Base-by-base conservation (phyloP, 208 protist species). In the Porcisia hertigi region DNA sequence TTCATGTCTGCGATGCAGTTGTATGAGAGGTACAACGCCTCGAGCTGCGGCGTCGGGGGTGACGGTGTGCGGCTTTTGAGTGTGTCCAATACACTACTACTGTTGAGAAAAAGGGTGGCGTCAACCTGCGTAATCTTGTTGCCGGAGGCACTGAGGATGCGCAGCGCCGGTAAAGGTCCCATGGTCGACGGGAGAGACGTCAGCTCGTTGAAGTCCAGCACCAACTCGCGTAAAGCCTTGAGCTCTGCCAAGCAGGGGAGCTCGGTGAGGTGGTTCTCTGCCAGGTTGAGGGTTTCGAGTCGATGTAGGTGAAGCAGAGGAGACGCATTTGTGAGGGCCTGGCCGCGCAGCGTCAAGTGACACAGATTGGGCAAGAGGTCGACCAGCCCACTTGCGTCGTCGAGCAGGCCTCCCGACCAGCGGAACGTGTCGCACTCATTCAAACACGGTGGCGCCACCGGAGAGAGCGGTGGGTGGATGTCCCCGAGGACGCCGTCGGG, bases 1-100 rank as follows among this genome's bases (percentile, higher is more conserved):
- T 89, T 90, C 58, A 96, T 81, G 18, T 84, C 75, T 4, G 66
- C 55, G 55, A 98, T 77, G 55, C 49, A 30, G 83, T 99, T 99
- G 79, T 94, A 90, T 4, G 88, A 85, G 52, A 97, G 66, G 82
- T 98, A 97, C 55, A 98, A 81, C 76, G 93, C 92, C 69, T 92
- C 88, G 20, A 98, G 82, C 60, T 74, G 75, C 23, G 70, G 70
- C 1, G 58, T 23, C 18, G 43, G 6, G 7, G 39, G 2, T 39
- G 30, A 16, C 25, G 25, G 66, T 20, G 45, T 25, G 25, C 25
- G 25, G 1, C 43, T 11, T 12, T 11, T 12, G 34, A 39, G n/a
- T 23, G 58, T 23, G 23, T 23, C 71, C 3, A 20, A 30, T 23
- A 23, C 8, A 14, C n/a, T 18, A 41, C 16, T 49, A 36, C 41